These are phyloP conservation scores for Dactylellina parvicollis DNA, from an alignment of 2,329 filamentous ascomycete species.

Conservation along the genomic window DNA sequence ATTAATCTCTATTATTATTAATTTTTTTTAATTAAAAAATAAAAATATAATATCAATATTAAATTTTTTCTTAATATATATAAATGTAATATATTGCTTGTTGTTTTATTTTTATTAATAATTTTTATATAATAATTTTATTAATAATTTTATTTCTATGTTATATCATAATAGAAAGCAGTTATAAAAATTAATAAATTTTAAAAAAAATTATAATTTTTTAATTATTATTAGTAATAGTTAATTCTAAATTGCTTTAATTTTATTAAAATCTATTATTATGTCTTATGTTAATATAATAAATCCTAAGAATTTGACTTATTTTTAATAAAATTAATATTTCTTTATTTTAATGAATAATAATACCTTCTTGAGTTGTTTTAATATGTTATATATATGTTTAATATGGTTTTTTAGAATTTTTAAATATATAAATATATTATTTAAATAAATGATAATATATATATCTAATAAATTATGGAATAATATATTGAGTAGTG, in stretches of 20 bases:
- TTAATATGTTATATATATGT: too few relatives aligned
- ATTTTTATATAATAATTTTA: neutral
- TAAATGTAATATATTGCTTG: neutral
- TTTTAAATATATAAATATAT: too few relatives aligned
- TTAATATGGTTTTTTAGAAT: too few relatives aligned
- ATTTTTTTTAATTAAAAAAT: slow-evolving; percentile 2
- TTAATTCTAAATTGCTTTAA: neutral
- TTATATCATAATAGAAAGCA: neutral
- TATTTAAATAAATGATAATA: too few relatives aligned
- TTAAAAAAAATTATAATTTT: slow-evolving; percentile 4
- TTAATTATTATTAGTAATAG: slow-evolving; percentile 11
- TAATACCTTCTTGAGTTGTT: too few relatives aligned
- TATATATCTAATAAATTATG: too few relatives aligned
- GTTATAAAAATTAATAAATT: neutral
- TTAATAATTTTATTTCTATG: neutral
- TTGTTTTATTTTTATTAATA: slow-evolving; percentile 1
- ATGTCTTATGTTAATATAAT: neutral
- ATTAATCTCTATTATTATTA: slow-evolving; percentile 7
- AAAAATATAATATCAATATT: too few relatives aligned
- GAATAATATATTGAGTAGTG: too few relatives aligned
- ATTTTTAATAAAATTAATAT: too few relatives aligned
- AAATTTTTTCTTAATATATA: slow-evolving; percentile 6
- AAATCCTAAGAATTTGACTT: neutral
- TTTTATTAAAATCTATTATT: too few relatives aligned
- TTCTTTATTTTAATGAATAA: too few relatives aligned